These are phyloP conservation scores for Metarhizium anisopliae DNA, from an alignment of 2,329 filamentous ascomycete genomes.

Conservation along the genomic window DNA sequence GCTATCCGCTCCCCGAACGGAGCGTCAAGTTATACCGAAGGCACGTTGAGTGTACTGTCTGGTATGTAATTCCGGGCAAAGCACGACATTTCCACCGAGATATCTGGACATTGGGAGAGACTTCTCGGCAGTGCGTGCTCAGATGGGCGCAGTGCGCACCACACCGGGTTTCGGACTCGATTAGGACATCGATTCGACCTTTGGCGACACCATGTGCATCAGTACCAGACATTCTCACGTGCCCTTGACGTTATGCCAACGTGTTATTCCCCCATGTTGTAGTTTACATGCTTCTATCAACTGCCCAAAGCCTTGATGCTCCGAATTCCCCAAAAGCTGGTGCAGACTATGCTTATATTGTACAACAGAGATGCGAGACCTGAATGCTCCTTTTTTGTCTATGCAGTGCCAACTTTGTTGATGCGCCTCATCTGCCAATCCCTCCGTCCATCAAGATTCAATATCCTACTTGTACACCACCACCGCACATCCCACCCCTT, in stretches of 20 bases:
- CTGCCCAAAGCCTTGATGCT: background rate
- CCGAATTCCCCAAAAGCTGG: background rate
- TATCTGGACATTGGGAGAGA: background rate
- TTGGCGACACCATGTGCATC: too few species aligned
- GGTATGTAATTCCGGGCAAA: too few species aligned
- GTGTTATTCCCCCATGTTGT: too few species aligned
- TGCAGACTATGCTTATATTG: background rate
- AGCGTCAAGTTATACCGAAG: slow-evolving; percentile 6
- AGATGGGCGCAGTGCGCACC: background rate
- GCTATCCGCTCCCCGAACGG: background rate
- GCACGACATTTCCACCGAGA: too few species aligned
- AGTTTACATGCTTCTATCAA: background rate
- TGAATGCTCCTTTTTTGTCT: background rate
- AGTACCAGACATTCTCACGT: too few species aligned
- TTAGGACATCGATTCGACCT: background rate
- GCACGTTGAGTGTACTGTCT: background rate
- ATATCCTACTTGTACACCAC: background rate
- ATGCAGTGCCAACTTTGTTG: background rate
- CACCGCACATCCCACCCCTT: background rate
- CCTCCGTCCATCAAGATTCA: background rate
- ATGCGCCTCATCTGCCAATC: background rate
- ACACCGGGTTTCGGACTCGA: background rate
- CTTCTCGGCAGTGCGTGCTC: background rate
- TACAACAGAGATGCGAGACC: background rate
- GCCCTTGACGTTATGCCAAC: too few species aligned